Conservation (phyloP, 305 asterid species). For the Ilex paraguariensis region DNA sequence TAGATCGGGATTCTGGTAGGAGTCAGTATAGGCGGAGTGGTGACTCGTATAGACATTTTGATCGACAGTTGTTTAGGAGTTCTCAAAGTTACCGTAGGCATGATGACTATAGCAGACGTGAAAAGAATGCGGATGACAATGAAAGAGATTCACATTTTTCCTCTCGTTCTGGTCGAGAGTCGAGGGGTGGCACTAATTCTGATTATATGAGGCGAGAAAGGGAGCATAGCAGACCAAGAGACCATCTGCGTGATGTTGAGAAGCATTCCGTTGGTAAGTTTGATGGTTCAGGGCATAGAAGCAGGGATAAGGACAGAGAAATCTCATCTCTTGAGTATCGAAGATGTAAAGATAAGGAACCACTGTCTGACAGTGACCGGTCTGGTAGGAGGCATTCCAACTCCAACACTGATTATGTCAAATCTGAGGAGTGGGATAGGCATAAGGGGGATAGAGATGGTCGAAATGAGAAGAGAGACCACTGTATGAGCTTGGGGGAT, state of each 20-base stretch:
- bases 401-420: conserved; percentile 34
- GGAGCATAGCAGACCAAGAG: conserved; percentile 50
- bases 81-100: conserved; percentile 33
- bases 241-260: conserved; percentile 38
- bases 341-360: conserved; percentile 26
- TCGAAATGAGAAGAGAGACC: conserved; percentile 42
- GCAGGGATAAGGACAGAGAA: conserved; percentile 39
- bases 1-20: conserved; percentile 33
- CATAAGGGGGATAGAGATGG: conserved; percentile 45
- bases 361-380: conserved; percentile 44
- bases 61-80: conserved; percentile 56
- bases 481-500: conserved; percentile 33
- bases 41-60: conserved; percentile 53
- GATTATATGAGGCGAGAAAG: conserved; percentile 46
- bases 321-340: conserved; percentile 10
- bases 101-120: conserved; percentile 53
- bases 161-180: conserved; percentile 52
- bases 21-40: conserved; percentile 42
- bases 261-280: conserved; percentile 41
- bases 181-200: conserved; percentile 31
- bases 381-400: conserved; percentile 46
- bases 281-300: conserved; percentile 44
- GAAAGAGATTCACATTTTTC: conserved; percentile 58
- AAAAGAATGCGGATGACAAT: conserved; percentile 52
- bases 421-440: conserved; percentile 29